Evolutionary conservation across 1,284 basidiomycete species (phyloP).

Genomic region (Tylopilus sp.): DNA sequence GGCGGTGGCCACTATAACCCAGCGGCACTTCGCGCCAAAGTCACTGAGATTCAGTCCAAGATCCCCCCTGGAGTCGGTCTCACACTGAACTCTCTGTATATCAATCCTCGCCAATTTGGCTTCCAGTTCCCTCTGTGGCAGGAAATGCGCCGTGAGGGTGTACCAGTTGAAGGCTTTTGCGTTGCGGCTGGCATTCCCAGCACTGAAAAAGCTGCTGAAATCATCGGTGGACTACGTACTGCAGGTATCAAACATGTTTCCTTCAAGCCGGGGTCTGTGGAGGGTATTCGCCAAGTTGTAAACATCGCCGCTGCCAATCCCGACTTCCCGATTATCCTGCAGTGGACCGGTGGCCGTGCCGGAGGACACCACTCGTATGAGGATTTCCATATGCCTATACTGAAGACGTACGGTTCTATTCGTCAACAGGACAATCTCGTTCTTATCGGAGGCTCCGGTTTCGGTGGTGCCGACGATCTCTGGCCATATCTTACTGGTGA

Average conservation of each 20-base stretch:
- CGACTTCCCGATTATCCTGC: slow-evolving; percentile 96
- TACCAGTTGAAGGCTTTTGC: slow-evolving; percentile 97
- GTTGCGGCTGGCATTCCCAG: slow-evolving; percentile 95
- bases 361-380: slow-evolving; percentile 98
- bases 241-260: slow-evolving; percentile 93
- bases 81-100: slow-evolving; percentile 94
- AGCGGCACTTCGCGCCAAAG: slow-evolving; percentile 83
- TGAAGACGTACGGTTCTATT: slow-evolving; percentile 88
- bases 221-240: slow-evolving; percentile 73
- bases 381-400: slow-evolving; percentile 96
- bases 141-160: slow-evolving; percentile 93
- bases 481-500: slow-evolving; percentile 98
- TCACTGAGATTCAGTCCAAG: slow-evolving; percentile 83
- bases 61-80: slow-evolving; percentile 87
- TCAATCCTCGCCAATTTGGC: slow-evolving; percentile 95
- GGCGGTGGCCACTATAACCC: slow-evolving; percentile 98
- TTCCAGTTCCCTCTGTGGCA: slow-evolving; percentile 99
- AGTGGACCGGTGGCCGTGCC: slow-evolving; percentile 99
- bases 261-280: slow-evolving; percentile 97
- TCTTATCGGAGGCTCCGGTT: slow-evolving; percentile 95
- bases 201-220: slow-evolving; percentile 92
- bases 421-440: slow-evolving; percentile 87
- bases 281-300: slow-evolving; percentile 95
- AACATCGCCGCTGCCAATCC: slow-evolving; percentile 95
- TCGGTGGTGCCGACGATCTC: slow-evolving; percentile 92